Evolutionary conservation across 2,329 filamentous ascomycete species (phyloP).

Genomic region (Incumbomyces lentus): DNA sequence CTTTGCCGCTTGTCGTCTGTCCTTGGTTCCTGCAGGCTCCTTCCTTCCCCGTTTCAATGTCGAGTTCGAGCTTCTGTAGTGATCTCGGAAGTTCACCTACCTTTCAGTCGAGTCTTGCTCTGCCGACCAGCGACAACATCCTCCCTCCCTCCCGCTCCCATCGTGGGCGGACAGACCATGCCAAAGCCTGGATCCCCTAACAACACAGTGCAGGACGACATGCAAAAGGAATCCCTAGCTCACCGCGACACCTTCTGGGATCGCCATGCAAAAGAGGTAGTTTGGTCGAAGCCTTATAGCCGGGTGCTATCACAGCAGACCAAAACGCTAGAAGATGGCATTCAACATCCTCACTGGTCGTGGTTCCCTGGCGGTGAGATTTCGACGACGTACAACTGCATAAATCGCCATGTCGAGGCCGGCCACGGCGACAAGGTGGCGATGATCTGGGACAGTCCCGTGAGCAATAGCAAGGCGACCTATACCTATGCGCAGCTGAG

Average conservation of each 20-base stretch:
- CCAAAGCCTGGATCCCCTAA: conserved; percentile 11
- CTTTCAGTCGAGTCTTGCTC: no score
- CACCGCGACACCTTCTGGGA: conserved; percentile 66
- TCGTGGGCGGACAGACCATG: neutral
- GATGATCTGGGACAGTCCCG: conserved; percentile 80
- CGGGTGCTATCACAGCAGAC: conserved; percentile 49
- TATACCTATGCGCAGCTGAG: conserved; percentile 68
- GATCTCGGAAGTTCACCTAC: neutral
- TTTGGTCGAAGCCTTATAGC: conserved; percentile 70
- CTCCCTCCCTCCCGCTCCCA: neutral
- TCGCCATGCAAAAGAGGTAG: conserved; percentile 60
- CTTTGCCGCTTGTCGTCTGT: neutral
- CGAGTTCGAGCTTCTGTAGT: conserved; percentile 15
- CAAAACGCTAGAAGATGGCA: conserved; percentile 53
- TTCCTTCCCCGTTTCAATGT: conserved; percentile 13
- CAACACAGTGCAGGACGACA: conserved; percentile 36
- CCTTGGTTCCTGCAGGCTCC: conserved; percentile 10
- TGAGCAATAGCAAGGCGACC: conserved; percentile 60
- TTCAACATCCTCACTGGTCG: conserved; percentile 65
- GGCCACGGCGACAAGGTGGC: conserved; percentile 66
- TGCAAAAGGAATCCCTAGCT: conserved; percentile 49
- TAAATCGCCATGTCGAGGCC: conserved; percentile 75
- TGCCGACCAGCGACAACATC: neutral
- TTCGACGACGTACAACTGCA: conserved; percentile 82
- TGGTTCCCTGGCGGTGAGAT: conserved; percentile 89